These are phyloP conservation scores for Hypoxylon sp. DNA, from an alignment of 2,329 filamentous ascomycete genomes.

Conservation along the genomic window DNA sequence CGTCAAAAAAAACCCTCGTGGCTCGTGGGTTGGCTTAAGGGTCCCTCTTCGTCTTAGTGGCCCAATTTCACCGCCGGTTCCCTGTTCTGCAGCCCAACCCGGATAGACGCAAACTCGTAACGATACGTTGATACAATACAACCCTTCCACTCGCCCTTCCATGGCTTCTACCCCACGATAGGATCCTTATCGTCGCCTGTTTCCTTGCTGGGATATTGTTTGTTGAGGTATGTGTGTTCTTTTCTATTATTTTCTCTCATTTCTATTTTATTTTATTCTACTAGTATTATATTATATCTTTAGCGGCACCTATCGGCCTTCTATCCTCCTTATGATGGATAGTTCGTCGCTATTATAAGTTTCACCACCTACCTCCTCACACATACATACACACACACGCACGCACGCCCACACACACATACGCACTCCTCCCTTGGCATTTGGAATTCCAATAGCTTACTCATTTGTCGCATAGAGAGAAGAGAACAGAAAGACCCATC, in stretches of 20 bases:
- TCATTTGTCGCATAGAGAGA: conserved; percentile 24
- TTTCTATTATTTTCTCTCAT: conserved; percentile 19
- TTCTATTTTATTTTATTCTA: conserved; percentile 19
- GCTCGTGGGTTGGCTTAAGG: conserved; percentile 35
- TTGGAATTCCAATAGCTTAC: conserved; percentile 22
- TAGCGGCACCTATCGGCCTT: conserved; percentile 25
- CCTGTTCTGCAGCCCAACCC: conserved; percentile 46
- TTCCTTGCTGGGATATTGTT: conserved; percentile 73
- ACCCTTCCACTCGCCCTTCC: too few species aligned
- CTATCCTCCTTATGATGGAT: conserved; percentile 32
- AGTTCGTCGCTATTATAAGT: conserved; percentile 33
- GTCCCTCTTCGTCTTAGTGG: conserved; percentile 36
- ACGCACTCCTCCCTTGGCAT: conserved; percentile 8
- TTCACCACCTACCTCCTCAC: conserved; percentile 15
- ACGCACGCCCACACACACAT: conserved; percentile 8
- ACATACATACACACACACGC: conserved; percentile 5
- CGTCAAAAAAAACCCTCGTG: conserved; percentile 31
- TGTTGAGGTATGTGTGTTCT: conserved; percentile 26
- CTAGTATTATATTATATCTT: conserved; percentile 8
- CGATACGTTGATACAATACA: too few species aligned
- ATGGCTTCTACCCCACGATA: conserved; percentile 64
- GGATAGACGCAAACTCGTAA: conserved; percentile 32
- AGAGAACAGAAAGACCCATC: conserved; percentile 29
- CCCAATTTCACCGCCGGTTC: conserved; percentile 43
- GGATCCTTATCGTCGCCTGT: conserved; percentile 68